These are phyloP conservation scores for Thalassiosira hispida DNA, from an alignment of 352 stramenopile species.

Conservation along the genomic window DNA sequence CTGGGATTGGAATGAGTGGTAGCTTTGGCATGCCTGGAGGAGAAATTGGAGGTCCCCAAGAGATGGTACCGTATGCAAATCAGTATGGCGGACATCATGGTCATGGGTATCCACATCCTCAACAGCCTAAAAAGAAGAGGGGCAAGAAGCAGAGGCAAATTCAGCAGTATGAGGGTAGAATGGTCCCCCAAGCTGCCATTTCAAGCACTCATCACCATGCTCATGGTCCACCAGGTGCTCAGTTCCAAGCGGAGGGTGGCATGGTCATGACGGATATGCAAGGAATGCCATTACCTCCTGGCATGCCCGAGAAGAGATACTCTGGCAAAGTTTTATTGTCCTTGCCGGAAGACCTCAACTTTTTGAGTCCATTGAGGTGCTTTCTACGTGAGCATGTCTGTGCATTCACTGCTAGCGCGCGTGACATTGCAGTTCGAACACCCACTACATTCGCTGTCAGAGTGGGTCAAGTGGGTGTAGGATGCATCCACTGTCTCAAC, in stretches of 20 bases:
- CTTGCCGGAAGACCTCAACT: constrained; percentile 68
- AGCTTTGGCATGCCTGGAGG: too few relatives aligned
- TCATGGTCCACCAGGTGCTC: neutral
- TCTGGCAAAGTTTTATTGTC: constrained; percentile 65
- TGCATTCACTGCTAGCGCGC: constrained; percentile 76
- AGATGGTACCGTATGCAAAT: too few relatives aligned
- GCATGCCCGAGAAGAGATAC: constrained; percentile 31
- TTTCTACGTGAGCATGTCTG: constrained; percentile 82
- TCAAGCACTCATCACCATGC: neutral
- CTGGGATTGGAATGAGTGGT: too few relatives aligned
- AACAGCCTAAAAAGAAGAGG: too few relatives aligned
- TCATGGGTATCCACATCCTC: too few relatives aligned
- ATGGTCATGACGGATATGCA: too few relatives aligned
- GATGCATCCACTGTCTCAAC: constrained; percentile 76
- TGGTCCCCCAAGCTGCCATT: neutral
- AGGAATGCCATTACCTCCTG: neutral
- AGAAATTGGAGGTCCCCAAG: too few relatives aligned
- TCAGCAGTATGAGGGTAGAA: neutral
- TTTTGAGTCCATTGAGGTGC: constrained; percentile 78
- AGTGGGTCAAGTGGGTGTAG: constrained; percentile 81
- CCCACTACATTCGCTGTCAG: constrained; percentile 81
- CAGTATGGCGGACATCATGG: too few relatives aligned
- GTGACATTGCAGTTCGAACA: constrained; percentile 82
- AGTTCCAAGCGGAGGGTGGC: too few relatives aligned
- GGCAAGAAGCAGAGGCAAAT: neutral